Base-by-base conservation (phyloP, 768 basidiomycete genomes). In the Boletus vinaceobasis region DNA sequence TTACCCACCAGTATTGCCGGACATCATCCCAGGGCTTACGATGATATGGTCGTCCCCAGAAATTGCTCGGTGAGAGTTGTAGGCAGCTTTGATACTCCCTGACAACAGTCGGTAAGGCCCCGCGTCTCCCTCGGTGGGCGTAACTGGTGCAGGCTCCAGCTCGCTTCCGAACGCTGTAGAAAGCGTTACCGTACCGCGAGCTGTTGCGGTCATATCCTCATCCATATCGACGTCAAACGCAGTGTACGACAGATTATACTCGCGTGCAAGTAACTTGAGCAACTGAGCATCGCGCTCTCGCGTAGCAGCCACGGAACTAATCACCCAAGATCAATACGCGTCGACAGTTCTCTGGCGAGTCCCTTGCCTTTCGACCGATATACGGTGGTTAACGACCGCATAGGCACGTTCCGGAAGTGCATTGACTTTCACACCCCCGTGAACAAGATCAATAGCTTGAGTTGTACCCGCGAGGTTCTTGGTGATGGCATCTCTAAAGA, bases 381-480 rank as follows among this genome's bases (percentile, higher is more conserved):
- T 82, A 6, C 88, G 84, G 62, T 88, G 87, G 63, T 91, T 88
- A 29, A 90, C 77, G 23, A 90, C 68, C 1, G 84, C 87, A 66
- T 74, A 83, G 1, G 82, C 86, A 52, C 73, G 76, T 69, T 93
- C 90, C 1, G 91, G 91, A 23, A 94, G 78, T 27, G 90, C 89
- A 62, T 93, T 93, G 27, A 78, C 76, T 69, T 91, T 90, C 29
- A 85, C 80, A 11, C 84, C 86, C 21, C 83, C 84, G n/a, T 75
- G 72, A 35, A 84, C 77, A 13, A 93, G 65, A 62, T 91, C 89
- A 42, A 87, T 79, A 1, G 91, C 91, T 68, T 90, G 88, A 1
- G 90, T 91, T 5, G 88, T 91, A 33, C 82, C 77, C 5, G 84
- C 74, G 9, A 84, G 65, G 57, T 75, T 82, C 51, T 74, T 77